Evolutionary conservation across 1,139 yeast genomes (phyloP), one percentile per base, ranked within the genome.

Genomic region (Zygosaccharomyces pseudobailii): DNA sequence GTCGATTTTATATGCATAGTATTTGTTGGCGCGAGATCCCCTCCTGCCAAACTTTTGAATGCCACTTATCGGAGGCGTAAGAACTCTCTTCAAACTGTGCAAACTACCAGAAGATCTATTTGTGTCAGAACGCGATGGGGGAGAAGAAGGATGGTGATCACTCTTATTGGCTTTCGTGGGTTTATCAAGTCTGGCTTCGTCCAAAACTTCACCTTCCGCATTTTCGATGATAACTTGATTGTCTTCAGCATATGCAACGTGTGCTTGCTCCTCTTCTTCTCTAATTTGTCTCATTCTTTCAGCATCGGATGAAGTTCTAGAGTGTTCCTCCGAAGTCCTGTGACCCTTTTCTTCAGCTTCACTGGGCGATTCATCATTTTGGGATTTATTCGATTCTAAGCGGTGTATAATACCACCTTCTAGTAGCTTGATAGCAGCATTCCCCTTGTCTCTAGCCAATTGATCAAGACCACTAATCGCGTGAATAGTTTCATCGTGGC

Each of bases 151-250:
- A 24, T 24, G 20, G 2, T n/a, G 35, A 25, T 51, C 42, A 38
- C 56, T 55, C 42, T 62, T 65, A 33, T 61, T 62, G 38, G 62
- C 65, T 19, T 44, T 51, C 7, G 53, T 53, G 7, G 45, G 50
- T n/a, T 49, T 46, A 19, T 51, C 38, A 10, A 63, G 49, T 32
- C 55, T 51, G 0, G 73, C 70, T 32, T 70, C 63, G 32, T 79
- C 80, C 42, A 90, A 61, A 36, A 88, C 74, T 59, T 90, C 97
- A 46, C 97, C 97, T 47, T 80, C 74, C 49, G 76, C 78, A 66
- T 88, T 94, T 63, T 90, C 98, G 51, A 90, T 73, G 46, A 90
- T 77, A 38, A 89, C 65, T 36, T 75, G 71, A 37, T 71, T 61
- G 24, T 95, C 96, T 60, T 87, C 96, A 51, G 79, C 80, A 64